A percentile compares a stretch with the other conserved stretches of the same genome.
phyloP scores from a whole-genome alignment of 768 basidiomycete species.

The Lanmaoa pseudosensibilis region DNA sequence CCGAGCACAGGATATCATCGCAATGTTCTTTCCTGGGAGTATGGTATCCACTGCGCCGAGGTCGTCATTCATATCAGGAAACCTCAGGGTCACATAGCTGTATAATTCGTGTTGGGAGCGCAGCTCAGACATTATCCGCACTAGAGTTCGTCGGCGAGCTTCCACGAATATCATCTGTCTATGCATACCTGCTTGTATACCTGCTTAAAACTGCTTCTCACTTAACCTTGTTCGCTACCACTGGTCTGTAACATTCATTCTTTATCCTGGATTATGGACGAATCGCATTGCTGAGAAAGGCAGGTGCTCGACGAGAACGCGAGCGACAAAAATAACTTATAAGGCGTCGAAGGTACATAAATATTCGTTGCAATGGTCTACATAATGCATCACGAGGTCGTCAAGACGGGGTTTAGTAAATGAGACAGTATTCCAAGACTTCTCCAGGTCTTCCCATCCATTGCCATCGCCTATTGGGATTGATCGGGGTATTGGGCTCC shows the following conservation, averaged over 20 bases:
- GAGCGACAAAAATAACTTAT: background rate
- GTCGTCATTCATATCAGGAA: background rate
- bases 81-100: slow-evolving; percentile 4
- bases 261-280: background rate
- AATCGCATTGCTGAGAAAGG: slow-evolving; percentile 5
- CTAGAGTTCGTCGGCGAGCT: slow-evolving; percentile 12
- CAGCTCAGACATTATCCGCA: slow-evolving; percentile 8
- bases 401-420: slow-evolving; percentile 13
- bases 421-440: slow-evolving; percentile 50
- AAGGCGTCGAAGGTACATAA: background rate
- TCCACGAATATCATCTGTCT: slow-evolving; percentile 10
- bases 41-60: slow-evolving; percentile 2
- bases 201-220: background rate
- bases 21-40: slow-evolving; percentile 1
- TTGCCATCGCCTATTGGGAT: slow-evolving; percentile 65
- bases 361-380: slow-evolving; percentile 2
- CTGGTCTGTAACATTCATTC: background rate
- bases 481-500: slow-evolving; percentile 70
- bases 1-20: background rate
- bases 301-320: background rate
- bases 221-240: background rate
- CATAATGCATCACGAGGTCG: slow-evolving; percentile 13
- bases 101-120: background rate
- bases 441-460: slow-evolving; percentile 85
- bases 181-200: slow-evolving; percentile 1